Evolutionary conservation across 805 yeast species (phyloP), one percentile per base, ranked within the genome.

Genomic region (Yarrowia deformans): DNA sequence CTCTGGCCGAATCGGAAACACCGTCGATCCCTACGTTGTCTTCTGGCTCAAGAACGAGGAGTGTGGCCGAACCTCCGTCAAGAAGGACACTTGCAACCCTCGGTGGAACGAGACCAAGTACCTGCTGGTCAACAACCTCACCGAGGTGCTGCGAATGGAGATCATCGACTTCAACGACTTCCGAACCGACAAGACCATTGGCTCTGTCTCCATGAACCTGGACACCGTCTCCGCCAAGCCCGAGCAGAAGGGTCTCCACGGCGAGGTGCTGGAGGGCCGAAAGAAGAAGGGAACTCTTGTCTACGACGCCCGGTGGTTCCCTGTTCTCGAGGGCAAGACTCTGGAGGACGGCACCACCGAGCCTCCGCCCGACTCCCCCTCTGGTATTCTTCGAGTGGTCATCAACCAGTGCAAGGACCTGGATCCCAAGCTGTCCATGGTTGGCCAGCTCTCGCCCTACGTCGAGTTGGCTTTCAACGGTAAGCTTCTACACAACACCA

Each of bases 361-460:
- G 72, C 92, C 96, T 60, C 90, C 96, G 56, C 97, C 97, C 55
- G 97, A 92, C 72, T 85, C 91, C 77, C 94, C 94, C 80, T 92
- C 98, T 16, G 99, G 99, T 84, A 88, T 96, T 74, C 87, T 89
- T 23, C 84, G 88, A 74, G 80, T 94, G 73, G 89, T 88, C 70
- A 79, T 91, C 60, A 76, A 81, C 39, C 90, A 87, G 73, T 89
- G 90, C 34, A 86, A 91, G 79, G 85, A 80, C 54, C 75, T 81
- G 16, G 85, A 82, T 70, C 77, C 80, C 49, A 73, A 75, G 29
- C 72, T 76, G 66, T 74, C 79, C 34, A 72, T 78, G 52, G 85
- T 84, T 37, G 87, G 86, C 34, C 86, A 87, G 69, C 81, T 84
- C 8, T 79, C 90, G 6, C 81, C 93, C 0, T 90, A 82, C 77